phyloP scores from a whole-genome alignment of 352 stramenopile species.

The Salisapilia sapeloensis region DNA sequence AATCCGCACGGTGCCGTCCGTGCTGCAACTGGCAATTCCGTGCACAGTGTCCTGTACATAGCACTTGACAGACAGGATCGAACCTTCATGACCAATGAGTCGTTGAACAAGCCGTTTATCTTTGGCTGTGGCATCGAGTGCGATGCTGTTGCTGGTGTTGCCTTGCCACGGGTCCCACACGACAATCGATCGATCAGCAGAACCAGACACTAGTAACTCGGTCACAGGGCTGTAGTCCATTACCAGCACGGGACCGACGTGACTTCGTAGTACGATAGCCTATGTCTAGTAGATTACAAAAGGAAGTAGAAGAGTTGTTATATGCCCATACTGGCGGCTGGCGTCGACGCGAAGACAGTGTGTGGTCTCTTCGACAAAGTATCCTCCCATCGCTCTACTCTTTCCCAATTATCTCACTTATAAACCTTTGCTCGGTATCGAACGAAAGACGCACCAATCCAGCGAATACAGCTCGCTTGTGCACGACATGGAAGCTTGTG shows the following conservation, averaged over 20 bases:
- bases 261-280: constrained; percentile 24
- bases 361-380: constrained; percentile 31
- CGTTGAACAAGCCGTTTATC: constrained; percentile 43
- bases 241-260: constrained; percentile 24
- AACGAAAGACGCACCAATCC: constrained; percentile 16
- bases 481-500: constrained; percentile 21
- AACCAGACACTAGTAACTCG: constrained; percentile 43
- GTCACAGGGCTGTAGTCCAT: constrained; percentile 24
- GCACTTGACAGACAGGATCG: constrained; percentile 26
- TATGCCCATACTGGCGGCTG: neutral
- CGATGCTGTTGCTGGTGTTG: constrained; percentile 10
- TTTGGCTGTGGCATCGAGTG: constrained; percentile 1
- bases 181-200: constrained; percentile 46
- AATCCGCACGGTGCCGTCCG: constrained; percentile 48
- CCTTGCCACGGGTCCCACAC: constrained; percentile 50
- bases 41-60: constrained; percentile 20
- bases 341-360: neutral
- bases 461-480: constrained; percentile 29
- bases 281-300: constrained; percentile 4
- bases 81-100: constrained; percentile 31
- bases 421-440: neutral
- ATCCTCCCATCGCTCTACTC: constrained; percentile 41
- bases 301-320: neutral
- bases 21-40: constrained; percentile 45
- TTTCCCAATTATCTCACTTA: neutral